Evolutionary conservation across 306 rosid species (phyloP), one percentile per base, ranked within the genome.

Genomic region (Pyrus pyrifolia): DNA sequence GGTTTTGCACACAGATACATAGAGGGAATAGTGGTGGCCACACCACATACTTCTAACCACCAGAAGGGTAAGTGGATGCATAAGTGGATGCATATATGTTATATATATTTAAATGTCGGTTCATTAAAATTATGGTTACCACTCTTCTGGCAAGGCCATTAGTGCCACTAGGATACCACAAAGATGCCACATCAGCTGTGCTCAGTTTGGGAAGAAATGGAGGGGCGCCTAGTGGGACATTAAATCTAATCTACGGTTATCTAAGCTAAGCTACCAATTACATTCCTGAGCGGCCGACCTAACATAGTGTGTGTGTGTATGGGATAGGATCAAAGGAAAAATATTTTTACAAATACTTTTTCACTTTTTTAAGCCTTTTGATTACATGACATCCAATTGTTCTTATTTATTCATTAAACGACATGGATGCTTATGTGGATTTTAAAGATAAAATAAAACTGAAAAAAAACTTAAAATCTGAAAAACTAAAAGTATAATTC

Each of bases 21-120:
- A 73, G 21, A 60, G 46, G 68, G 70, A 63, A 57, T 45, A 70
- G 49, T 71, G 77, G 83, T 71, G 78, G 70, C 65, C 61, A 72
- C 33, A 21, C 78, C 81, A 70, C n/a, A 67, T 72, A 21, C 42
- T 70, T 71, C 45, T 21, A 55, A 73, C 31, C 38, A 72, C 13
- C 8, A 19, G 60, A 33, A 23, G 12, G 22, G 27, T 22, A 45
- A 73, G 85, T 72, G 79, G 57, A 22, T 68, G 29, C 45, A 29
- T n/a, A 44, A 73, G 85, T 72, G 79, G 57, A 22, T 68, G 21
- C 46, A 29, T 27, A 4, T 70, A 11, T 55, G 57, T 11, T 67
- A 1, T 67, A 52, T 60, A 15, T 30, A 61, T 15, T 61, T 75
- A 52, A 17, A 40, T n/a, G 25, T 35, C 14, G 4, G 11, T 19